Evolutionary conservation across 2,329 filamentous ascomycete genomes (phyloP).

Genomic region (Aulographum hederae): DNA sequence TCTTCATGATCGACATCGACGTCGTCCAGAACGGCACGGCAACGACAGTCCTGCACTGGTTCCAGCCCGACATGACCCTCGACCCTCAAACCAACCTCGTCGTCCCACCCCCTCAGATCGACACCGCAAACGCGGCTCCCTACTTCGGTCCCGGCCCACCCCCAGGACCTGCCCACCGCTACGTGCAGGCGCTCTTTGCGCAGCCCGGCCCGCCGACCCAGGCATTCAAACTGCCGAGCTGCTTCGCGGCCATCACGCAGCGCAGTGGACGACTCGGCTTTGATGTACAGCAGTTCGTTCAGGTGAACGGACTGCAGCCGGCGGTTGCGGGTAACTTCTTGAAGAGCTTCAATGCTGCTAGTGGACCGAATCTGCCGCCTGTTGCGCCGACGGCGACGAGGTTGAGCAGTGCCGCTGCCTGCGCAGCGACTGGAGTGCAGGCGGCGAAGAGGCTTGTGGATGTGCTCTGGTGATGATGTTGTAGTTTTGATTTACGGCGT

Average conservation of each 20-base stretch:
- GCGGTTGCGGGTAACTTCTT: neutral
- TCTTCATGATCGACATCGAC: constrained; percentile 6
- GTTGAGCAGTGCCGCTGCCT: neutral
- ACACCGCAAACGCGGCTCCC: neutral
- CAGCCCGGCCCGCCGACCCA: constrained; percentile 1
- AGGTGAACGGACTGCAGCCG: neutral
- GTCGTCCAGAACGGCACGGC: constrained; percentile 2
- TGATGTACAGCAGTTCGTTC: neutral
- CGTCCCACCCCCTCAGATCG: neutral
- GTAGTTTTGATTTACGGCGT: too few relatives aligned
- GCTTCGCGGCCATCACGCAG: neutral
- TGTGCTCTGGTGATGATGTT: neutral
- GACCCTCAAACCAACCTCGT: neutral
- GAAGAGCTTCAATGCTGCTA: neutral
- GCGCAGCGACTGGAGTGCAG: neutral
- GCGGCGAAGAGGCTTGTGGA: neutral
- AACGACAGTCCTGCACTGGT: constrained; percentile 6
- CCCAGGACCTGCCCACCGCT: constrained; percentile 4
- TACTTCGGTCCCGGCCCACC: constrained; percentile 5
- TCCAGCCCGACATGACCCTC: constrained; percentile 4
- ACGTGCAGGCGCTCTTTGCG: constrained; percentile 5
- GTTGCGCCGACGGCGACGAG: too few relatives aligned
- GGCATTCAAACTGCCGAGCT: neutral
- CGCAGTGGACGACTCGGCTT: neutral
- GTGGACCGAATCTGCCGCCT: too few relatives aligned